Evolutionary conservation across 495 filamentous ascomycete species (phyloP), one percentile per base, ranked within the genome.

Genomic region (Niebla homalea): DNA sequence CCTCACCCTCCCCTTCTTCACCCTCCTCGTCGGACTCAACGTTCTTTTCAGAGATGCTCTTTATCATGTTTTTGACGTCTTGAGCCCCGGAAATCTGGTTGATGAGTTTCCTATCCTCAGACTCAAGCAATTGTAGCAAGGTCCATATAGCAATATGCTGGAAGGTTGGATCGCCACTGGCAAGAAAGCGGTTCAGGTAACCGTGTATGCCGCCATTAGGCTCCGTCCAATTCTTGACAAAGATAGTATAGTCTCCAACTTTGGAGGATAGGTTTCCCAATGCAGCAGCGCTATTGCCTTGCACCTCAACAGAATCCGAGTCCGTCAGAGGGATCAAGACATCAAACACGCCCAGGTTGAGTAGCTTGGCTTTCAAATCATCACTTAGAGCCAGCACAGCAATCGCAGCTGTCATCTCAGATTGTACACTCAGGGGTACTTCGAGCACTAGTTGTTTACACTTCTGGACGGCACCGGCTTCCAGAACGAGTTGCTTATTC

Each of bases 71-170:
- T 23, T 97, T 81, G 58, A 98, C 80, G 47, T 90, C 85, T 36
- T 89, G 82, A 5, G 88, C 87, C 57, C 89, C 81, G 46, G 84
- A 78, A 50, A 98, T 96, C 20, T 87, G 79, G 21, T 77, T 77
- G 41, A 95, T 83, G 32, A 98, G 73, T 48, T 80, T 82, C 63
- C 81, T 76, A 57, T 98, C 89, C 60, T 92, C 89, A 0, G 92
- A 94, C 65, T 98, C 92, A 16, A 97, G 77, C 2, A 98, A 77
- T 61, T 98, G 92, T 10, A 97, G 79, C 40, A 98, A 70, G 0
- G 92, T 98, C 92, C 92, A 98, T 56, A 96, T 96, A 35, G 92
- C 90, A 58, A 98, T 98, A 64, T 98, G 92, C 63, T 98, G 92
- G 72, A 98, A 98, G 1, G 92, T 98, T 12, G 93, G 82, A 62